phyloP scores from a whole-genome alignment of 2,329 filamentous ascomycete genomes.

The Domatiomyces globalis region DNA sequence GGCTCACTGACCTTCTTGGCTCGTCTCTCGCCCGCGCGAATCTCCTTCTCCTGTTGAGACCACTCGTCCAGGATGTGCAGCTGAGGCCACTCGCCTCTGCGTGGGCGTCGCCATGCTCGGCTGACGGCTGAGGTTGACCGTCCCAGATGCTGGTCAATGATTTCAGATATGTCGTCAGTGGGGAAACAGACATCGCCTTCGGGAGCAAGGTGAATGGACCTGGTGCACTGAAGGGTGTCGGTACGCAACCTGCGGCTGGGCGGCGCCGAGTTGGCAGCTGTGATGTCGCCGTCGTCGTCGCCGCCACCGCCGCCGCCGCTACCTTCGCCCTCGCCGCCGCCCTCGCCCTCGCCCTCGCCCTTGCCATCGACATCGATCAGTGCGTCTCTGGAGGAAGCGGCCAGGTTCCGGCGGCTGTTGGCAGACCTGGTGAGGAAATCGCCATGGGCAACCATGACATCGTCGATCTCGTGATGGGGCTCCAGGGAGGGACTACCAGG shows the following conservation, averaged over 20 bases:
- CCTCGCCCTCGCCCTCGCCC: slow-evolving; percentile 5
- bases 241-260: slow-evolving; percentile 27
- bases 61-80: slow-evolving; percentile 73
- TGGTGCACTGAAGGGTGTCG: slow-evolving; percentile 20
- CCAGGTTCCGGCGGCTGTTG: slow-evolving; percentile 23
- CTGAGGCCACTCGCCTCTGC: slow-evolving; percentile 72
- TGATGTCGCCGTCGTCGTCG: neutral
- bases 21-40: slow-evolving; percentile 57
- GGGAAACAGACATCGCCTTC: slow-evolving; percentile 92
- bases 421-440: slow-evolving; percentile 27
- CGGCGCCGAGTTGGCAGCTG: slow-evolving; percentile 23
- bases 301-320: slow-evolving; percentile 6
- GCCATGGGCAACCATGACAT: slow-evolving; percentile 34
- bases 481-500: slow-evolving; percentile 44
- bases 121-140: slow-evolving; percentile 34
- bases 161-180: slow-evolving; percentile 60
- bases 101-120: slow-evolving; percentile 39
- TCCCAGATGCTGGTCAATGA: slow-evolving; percentile 60
- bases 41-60: slow-evolving; percentile 80
- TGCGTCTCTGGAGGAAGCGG: slow-evolving; percentile 24
- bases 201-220: slow-evolving; percentile 48
- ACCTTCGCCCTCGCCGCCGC: slow-evolving; percentile 3
- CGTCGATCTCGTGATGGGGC: slow-evolving; percentile 39
- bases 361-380: slow-evolving; percentile 33
- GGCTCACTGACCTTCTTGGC: slow-evolving; percentile 90